Evolutionary conservation across 2,329 filamentous ascomycete genomes (phyloP), one percentile per base, ranked within the genome.

Genomic region (Aspergillus sclerotialis): DNA sequence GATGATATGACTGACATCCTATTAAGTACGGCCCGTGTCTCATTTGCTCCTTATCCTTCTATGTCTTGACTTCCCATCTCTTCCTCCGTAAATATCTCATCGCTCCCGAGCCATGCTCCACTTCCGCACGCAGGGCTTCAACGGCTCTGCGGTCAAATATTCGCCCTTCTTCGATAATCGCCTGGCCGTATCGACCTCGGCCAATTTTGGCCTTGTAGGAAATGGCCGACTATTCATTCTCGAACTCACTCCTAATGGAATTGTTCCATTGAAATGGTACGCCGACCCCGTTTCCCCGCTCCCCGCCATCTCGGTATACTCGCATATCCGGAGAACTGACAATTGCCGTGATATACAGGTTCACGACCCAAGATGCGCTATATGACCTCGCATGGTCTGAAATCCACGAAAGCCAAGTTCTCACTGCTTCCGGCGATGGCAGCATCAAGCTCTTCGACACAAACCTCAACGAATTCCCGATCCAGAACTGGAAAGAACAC

Each of bases 331-430:
- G n/a, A n/a, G n/a, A n/a, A 37, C 28, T 32, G 19, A 36, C 30
- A 16, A 18, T 28, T 23, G 18, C 29, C 11, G 12, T 33, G 13
- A 35, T 26, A 43, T 32, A 10, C 47, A 90, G 84, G 56, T 98
- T 90, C 67, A 90, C 95, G 55, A 98, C 92, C 8, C 93, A 96
- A 68, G 92, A 98, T 62, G 85, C 89, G 28, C 82, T 96, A 45
- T 98, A 94, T 64, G 92, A 98, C 64, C 72, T 92, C 34, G 77
- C 89, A 16, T 96, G 92, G 88, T 94, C 88, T 12, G 92, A 98
- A 68, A 78, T 87, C 48, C 89, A 98, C 68, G 90, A 95, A 67
- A 94, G 92, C 63, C 92, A 98, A 67, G 70, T 95, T 33, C 75
- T 94, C 13, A 82, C 83, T 1, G 89, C 88, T 1, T 89, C 85